Evolutionary conservation across 73 alveolate genomes (phyloP).

Genomic region (Paramecium primaurelia): DNA sequence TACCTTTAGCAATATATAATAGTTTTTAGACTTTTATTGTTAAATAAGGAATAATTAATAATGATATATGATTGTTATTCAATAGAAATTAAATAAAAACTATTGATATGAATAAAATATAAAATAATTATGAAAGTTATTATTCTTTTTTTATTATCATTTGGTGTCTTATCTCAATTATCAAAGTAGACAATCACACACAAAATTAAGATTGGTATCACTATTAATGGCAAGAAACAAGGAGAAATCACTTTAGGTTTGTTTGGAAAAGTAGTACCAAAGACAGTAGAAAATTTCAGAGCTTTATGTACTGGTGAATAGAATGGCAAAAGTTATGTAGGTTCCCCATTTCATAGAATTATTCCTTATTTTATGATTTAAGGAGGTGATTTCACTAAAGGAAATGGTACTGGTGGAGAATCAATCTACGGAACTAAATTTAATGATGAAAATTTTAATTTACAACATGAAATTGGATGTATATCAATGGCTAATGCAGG

Average conservation of each 20-base stretch:
- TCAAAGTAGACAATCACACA: conserved; percentile 52
- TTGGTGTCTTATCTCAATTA: not conserved
- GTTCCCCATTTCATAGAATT: conserved; percentile 83
- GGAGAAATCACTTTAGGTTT: conserved; percentile 82
- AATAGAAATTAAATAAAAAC: not conserved
- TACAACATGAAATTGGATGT: conserved; percentile 80
- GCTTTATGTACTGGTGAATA: conserved; percentile 89
- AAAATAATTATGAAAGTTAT: not conserved
- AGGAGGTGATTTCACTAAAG: conserved; percentile 77
- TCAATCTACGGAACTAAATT: conserved; percentile 88
- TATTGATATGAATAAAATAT: not conserved
- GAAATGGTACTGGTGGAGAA: conserved; percentile 92
- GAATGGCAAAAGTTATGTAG: conserved; percentile 70
- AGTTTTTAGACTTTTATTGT: not conserved
- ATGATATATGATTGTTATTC: not conserved
- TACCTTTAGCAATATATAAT: not conserved
- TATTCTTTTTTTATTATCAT: not conserved
- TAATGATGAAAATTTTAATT: conserved; percentile 85
- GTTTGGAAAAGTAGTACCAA: conserved; percentile 82
- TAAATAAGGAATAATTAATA: not conserved
- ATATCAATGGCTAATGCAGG: conserved; percentile 98
- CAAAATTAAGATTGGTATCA: conserved; percentile 71
- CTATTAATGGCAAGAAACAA: conserved; percentile 70
- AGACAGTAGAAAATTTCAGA: conserved; percentile 88
- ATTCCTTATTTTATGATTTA: conserved; percentile 83